These are phyloP conservation scores for Cnidoscolus chayamansa DNA, from an alignment of 441 rosid species.

Conservation along the genomic window DNA sequence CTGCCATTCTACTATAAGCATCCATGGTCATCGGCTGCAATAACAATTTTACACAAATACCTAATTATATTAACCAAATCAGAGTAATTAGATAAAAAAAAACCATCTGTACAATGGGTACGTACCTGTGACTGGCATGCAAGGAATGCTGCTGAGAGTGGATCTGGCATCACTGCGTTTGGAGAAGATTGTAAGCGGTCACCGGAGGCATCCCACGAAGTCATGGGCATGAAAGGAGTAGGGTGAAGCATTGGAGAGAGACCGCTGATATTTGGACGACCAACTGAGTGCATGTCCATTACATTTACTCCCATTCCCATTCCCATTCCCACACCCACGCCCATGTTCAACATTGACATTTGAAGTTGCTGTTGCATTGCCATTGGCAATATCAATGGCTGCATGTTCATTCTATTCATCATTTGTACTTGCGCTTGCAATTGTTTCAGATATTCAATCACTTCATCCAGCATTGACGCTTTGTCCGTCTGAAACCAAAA, in stretches of 20 bases:
- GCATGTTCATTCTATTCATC: slow-evolving; percentile 72
- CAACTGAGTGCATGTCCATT: slow-evolving; percentile 53
- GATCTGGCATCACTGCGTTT: slow-evolving; percentile 43
- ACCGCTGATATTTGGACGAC: slow-evolving; percentile 41
- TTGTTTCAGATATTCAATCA: slow-evolving; percentile 90
- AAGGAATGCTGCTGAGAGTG: slow-evolving; percentile 58
- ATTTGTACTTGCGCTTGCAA: slow-evolving; percentile 81
- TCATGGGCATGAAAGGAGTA: slow-evolving; percentile 53
- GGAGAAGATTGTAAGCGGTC: slow-evolving; percentile 40
- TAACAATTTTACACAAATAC: not conserved
- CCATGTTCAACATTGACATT: slow-evolving; percentile 69
- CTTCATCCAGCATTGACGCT: slow-evolving; percentile 97
- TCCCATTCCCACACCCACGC: slow-evolving; percentile 55
- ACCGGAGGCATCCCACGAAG: slow-evolving; percentile 54
- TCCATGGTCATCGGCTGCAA: slow-evolving; percentile 76
- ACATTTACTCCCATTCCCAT: slow-evolving; percentile 54
- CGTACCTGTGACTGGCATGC: slow-evolving; percentile 63
- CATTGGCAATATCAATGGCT: slow-evolving; percentile 73
- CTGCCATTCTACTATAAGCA: slow-evolving; percentile 70
- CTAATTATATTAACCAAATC: no score
- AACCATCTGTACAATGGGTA: no score
- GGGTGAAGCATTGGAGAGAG: slow-evolving; percentile 43
- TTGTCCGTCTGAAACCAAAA: slow-evolving; percentile 64
- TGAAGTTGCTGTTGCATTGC: slow-evolving; percentile 75
- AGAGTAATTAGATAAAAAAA: no score